phyloP scores from a whole-genome alignment of 805 yeast species.

The Candida methanosorbosa region DNA sequence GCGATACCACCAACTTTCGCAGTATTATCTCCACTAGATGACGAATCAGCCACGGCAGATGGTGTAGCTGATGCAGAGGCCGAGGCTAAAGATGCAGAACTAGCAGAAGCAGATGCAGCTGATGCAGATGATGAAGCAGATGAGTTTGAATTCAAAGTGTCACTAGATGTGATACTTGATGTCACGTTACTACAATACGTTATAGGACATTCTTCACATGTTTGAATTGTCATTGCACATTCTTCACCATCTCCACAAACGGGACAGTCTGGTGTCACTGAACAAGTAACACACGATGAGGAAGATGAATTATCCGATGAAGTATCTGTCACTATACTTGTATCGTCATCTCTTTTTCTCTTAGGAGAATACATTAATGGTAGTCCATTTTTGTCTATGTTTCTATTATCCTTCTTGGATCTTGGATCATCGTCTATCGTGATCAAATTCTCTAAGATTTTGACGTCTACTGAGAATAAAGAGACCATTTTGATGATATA shows the following conservation, averaged over 20 bases:
- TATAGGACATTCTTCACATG: constrained; percentile 50
- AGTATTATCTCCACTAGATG: not conserved
- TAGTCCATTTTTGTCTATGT: too few species aligned
- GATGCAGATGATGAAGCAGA: constrained; percentile 2
- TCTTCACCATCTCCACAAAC: constrained; percentile 40
- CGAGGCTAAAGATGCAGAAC: constrained; percentile 3
- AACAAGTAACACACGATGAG: constrained; percentile 19
- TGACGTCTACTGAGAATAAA: too few species aligned
- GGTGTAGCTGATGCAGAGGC: constrained; percentile 4
- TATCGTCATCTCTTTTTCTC: too few species aligned
- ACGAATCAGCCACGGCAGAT: constrained; percentile 2
- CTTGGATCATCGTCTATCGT: too few species aligned
- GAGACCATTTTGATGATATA: too few species aligned
- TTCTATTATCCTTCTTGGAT: too few species aligned
- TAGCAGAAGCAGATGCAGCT: not conserved
- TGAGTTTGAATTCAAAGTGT: constrained; percentile 9
- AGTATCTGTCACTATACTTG: too few species aligned
- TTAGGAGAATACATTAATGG: too few species aligned
- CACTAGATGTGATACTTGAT: constrained; percentile 6
- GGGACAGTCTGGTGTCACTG: constrained; percentile 41
- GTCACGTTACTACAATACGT: constrained; percentile 36
- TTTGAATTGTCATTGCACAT: constrained; percentile 46
- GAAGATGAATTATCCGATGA: not conserved
- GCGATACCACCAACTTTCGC: constrained; percentile 51
- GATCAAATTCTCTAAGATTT: too few species aligned